Base-by-base conservation (phyloP, 2,329 filamentous ascomycete genomes). In the Stachybotrys echinatus region DNA sequence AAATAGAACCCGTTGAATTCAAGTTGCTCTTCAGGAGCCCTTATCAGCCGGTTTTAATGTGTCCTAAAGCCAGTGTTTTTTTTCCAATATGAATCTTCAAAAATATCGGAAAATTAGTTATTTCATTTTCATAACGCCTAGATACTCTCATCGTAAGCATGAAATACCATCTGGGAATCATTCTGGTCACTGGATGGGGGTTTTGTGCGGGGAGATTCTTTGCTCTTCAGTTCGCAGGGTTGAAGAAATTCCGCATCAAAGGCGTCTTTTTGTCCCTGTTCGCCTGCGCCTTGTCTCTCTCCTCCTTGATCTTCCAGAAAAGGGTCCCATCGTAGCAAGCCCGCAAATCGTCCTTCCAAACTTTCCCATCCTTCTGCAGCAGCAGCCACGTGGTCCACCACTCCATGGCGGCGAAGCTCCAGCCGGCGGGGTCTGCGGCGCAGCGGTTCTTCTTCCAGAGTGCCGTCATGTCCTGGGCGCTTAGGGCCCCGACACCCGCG, bases 291-390 rank as follows among this genome's bases (percentile, higher is more conserved):
- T 14, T 46, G 1, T 50, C 48, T 22, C 52, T 49, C 14, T 55
- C 50, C 4, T 55, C 19, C 17, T 52, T 56, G n/a, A 57, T 56
- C 48, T 23, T 53, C 55, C 55, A 57, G 34, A 57, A 56, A n/a
- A 57, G 7, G 18, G 48, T 54, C 18, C 55, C 58, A 22, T 62
- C 60, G 10, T 61, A 62, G 6, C 61, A 54, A 0, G 54, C 57
- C 4, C 55, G 53, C n/a, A 62, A 40, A 3, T 84, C 80, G 40
- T 84, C 78, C 60, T 83, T 84, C 59, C 63, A 69, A 58, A 83
- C 72, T 47, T 67, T 65, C 0, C 80, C 80, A 57, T 84, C 77
- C 45, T 74, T 71, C 2, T 80, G 78, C 72, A 61, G 51, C 3
- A 82, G 63, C 42, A 84, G 65, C 27, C 81, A 59, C 48, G 76